These are phyloP conservation scores for Coemansia sp. DNA, from an alignment of 192 early-diverging fungal genomes.

Conservation along the genomic window DNA sequence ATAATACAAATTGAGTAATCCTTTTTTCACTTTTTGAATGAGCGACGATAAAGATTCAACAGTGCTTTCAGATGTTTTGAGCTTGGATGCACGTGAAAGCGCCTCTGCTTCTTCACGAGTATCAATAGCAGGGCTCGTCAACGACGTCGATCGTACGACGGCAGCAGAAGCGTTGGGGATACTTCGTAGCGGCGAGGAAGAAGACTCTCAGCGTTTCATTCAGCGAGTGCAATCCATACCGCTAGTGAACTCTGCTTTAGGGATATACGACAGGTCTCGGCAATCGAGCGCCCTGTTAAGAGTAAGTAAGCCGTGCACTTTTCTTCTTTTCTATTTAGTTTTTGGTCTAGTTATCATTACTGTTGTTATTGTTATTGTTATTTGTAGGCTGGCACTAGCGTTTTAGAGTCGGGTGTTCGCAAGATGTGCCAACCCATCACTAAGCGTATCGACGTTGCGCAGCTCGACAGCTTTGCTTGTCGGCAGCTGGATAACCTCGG, in stretches of 20 bases:
- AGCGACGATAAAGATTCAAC: background rate
- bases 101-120: conserved; percentile 14
- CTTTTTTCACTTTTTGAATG: conserved; percentile 5
- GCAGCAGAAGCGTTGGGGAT: conserved; percentile 26
- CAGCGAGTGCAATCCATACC: conserved; percentile 76
- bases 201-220: conserved; percentile 58
- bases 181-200: conserved; percentile 15
- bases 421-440: conserved; percentile 71
- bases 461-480: conserved; percentile 75
- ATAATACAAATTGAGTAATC: background rate
- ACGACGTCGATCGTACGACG: conserved; percentile 25
- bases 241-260: conserved; percentile 72
- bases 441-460: conserved; percentile 67
- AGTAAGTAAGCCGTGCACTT: too few relatives aligned
- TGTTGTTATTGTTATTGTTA: conserved; percentile 2
- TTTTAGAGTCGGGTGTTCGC: conserved; percentile 74
- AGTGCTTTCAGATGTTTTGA: background rate
- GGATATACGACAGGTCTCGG: conserved; percentile 73
- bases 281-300: conserved; percentile 53
- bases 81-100: conserved; percentile 31
- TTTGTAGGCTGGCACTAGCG: conserved; percentile 59
- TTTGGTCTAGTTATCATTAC: conserved; percentile 4
- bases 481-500: conserved; percentile 66
- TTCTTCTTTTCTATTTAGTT: too few relatives aligned
- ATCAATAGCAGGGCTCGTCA: conserved; percentile 29